Conservation (phyloP, 257 asterid genomes). For the Fraxinus excelsior region DNA sequence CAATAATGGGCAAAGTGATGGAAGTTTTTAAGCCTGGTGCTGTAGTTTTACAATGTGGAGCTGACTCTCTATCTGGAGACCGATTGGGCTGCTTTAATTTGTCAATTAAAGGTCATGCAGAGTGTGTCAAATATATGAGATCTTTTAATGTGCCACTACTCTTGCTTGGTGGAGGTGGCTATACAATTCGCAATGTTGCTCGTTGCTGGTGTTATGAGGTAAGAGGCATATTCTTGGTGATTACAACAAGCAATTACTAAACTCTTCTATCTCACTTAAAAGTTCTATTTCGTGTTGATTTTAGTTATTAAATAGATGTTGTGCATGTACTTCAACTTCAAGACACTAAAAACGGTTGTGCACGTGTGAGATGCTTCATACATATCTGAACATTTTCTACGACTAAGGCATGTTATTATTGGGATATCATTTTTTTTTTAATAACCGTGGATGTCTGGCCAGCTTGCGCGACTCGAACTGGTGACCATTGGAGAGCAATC, state of each 20-base stretch:
- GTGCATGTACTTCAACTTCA: not conserved
- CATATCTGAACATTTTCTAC: slow-evolving; percentile 12
- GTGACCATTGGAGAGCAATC: too few relatives aligned
- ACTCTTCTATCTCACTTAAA: slow-evolving; percentile 4
- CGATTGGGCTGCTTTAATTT: slow-evolving; percentile 67
- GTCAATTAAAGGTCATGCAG: slow-evolving; percentile 69
- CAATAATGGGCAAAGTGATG: slow-evolving; percentile 65
- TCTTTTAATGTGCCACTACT: slow-evolving; percentile 64
- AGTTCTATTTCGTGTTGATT: slow-evolving; percentile 5
- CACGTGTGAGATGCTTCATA: not conserved
- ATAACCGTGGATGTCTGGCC: too few relatives aligned
- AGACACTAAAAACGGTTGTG: slow-evolving; percentile 6
- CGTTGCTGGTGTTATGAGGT: slow-evolving; percentile 80
- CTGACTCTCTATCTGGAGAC: slow-evolving; percentile 66
- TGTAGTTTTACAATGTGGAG: slow-evolving; percentile 66
- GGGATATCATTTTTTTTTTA: too few relatives aligned
- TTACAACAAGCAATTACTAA: not conserved
- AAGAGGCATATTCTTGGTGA: slow-evolving; percentile 14
- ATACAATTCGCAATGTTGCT: slow-evolving; percentile 69
- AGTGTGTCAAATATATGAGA: slow-evolving; percentile 61
- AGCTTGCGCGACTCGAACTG: too few relatives aligned
- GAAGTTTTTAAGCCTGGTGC: slow-evolving; percentile 64
- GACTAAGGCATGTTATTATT: slow-evolving; percentile 3
- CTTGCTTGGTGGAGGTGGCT: slow-evolving; percentile 68
- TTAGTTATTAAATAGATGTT: not conserved